Base-by-base conservation (phyloP, 1,139 yeast genomes). In the Saccharomyces hybrid region DNA sequence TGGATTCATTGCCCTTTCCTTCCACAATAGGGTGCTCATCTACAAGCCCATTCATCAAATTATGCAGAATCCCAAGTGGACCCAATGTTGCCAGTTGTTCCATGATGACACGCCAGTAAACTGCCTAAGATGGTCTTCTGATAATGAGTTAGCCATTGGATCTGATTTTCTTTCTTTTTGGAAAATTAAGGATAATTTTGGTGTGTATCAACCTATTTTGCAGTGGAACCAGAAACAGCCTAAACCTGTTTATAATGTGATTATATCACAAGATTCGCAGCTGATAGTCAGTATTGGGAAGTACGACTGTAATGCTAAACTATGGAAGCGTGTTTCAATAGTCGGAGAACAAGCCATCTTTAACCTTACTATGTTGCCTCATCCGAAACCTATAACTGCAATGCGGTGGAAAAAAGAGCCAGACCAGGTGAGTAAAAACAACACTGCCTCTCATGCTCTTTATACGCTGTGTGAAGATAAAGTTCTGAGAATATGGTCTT, bases 281-380 rank as follows among this genome's bases (percentile, higher is more conserved):
- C 74, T 84, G 51, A 81, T 91, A 27, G 85, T 91, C 3, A 78
- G 86, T 51, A 77, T 81, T 50, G 83, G 84, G 0, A 73, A 72
- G 49, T 80, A 78, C 64, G 96, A 88, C 66, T 75, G 78, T 50
- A 73, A 85, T 13, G 82, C 88, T 34, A 88, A 88, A 65, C 77
- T 90, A 4, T 91, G 97, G 96, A 78, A 84, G 51, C 74, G 97
- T 49, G 75, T 84, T 3, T 80, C 86, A 13, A 87, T 84, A 63
- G 61, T 69, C 47, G 93, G 88, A 11, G 85, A 81, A 27, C 78
- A 80, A 54, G 79, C 88, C 3, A 76, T 83, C 27, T 90, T 89
- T 68, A 96, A 87, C 63, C 74, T 89, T 60, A 73, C 82, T 0
- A 85, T 87, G 63, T 71, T 89, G 26, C 78, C 81, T 13, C 96